phyloP scores from a whole-genome alignment of 2,329 filamentous ascomycete species.

The Chrysoporthe puriensis region DNA sequence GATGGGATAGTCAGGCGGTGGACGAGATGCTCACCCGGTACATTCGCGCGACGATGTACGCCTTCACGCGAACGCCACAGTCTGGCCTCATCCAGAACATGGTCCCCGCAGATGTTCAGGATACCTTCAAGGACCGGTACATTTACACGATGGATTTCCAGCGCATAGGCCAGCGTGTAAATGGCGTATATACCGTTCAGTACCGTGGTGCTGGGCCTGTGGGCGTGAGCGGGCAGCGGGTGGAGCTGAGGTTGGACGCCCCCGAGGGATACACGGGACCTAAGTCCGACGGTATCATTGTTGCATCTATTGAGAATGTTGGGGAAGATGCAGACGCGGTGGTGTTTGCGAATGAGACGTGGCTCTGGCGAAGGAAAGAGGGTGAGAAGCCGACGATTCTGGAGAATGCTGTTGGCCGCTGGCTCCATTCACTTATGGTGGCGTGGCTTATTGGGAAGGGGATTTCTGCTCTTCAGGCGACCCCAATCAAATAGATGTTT shows the following conservation, averaged over 20 bases:
- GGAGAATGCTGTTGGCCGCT: constrained; percentile 13
- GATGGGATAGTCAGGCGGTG: neutral
- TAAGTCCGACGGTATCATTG: constrained; percentile 14
- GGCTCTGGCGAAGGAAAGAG: constrained; percentile 16
- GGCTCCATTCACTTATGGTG: constrained; percentile 22
- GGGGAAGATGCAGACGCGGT: neutral
- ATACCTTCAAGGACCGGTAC: constrained; percentile 12
- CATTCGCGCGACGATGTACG: constrained; percentile 18
- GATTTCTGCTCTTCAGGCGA: neutral
- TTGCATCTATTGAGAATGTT: constrained; percentile 15
- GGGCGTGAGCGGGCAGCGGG: neutral
- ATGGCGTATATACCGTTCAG: constrained; percentile 21
- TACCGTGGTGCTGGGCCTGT: constrained; percentile 3
- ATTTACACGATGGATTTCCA: constrained; percentile 13
- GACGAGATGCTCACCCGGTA: constrained; percentile 17
- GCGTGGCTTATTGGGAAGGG: constrained; percentile 20
- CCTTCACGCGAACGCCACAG: constrained; percentile 16
- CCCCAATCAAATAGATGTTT: neutral
- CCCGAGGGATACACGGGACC: constrained; percentile 7
- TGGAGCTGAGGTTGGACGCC: constrained; percentile 18
- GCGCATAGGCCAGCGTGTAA: constrained; percentile 4
- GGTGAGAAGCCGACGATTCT: constrained; percentile 15
- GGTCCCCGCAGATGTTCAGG: neutral
- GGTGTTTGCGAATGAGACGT: constrained; percentile 16
- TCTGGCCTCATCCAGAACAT: constrained; percentile 14